Evolutionary conservation across 495 filamentous ascomycete genomes (phyloP).

Genomic region (Barbatosphaeria neglecta): DNA sequence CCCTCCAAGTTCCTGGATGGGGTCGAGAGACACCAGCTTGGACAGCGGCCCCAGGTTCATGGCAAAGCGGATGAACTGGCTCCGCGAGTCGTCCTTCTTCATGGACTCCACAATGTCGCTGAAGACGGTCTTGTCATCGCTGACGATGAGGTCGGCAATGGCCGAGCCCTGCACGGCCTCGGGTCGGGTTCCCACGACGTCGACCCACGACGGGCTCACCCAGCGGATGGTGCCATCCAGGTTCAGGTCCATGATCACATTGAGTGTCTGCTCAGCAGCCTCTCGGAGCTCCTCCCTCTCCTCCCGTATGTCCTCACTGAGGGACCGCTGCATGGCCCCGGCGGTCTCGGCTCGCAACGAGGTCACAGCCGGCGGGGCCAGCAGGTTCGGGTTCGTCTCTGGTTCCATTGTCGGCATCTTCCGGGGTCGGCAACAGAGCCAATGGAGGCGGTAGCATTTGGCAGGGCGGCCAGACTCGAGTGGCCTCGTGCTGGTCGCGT

Average conservation of each 20-base stretch:
- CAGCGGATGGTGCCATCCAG: conserved; percentile 81
- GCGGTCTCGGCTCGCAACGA: conserved; percentile 35
- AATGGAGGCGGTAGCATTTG: conserved; percentile 19
- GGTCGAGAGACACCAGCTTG: conserved; percentile 44
- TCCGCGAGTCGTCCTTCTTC: conserved; percentile 84
- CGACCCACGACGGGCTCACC: conserved; percentile 95
- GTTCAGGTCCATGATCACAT: conserved; percentile 87
- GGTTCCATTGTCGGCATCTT: conserved; percentile 29
- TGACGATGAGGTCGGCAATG: conserved; percentile 68
- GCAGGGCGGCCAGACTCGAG: conserved; percentile 4
- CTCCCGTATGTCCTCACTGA: conserved; percentile 45
- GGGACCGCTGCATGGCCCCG: conserved; percentile 38
- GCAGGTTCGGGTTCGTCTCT: conserved; percentile 16
- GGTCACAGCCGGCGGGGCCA: conserved; percentile 35
- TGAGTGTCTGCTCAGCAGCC: conserved; percentile 90
- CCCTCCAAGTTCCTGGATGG: conserved; percentile 32
- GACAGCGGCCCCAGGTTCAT: conserved; percentile 65
- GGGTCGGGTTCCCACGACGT: conserved; percentile 72
- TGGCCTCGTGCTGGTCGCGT: conserved; percentile 1
- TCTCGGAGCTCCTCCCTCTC: conserved; percentile 88
- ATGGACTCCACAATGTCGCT: conserved; percentile 72
- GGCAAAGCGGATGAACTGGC: conserved; percentile 81
- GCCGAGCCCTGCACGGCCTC: conserved; percentile 62
- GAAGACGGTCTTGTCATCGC: conserved; percentile 66
- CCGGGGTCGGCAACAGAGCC: conserved; percentile 4